Evolutionary conservation across 371 early-diverging fungal genomes (phyloP), one percentile per base, ranked within the genome.

Genomic region (Mortierella sp.): DNA sequence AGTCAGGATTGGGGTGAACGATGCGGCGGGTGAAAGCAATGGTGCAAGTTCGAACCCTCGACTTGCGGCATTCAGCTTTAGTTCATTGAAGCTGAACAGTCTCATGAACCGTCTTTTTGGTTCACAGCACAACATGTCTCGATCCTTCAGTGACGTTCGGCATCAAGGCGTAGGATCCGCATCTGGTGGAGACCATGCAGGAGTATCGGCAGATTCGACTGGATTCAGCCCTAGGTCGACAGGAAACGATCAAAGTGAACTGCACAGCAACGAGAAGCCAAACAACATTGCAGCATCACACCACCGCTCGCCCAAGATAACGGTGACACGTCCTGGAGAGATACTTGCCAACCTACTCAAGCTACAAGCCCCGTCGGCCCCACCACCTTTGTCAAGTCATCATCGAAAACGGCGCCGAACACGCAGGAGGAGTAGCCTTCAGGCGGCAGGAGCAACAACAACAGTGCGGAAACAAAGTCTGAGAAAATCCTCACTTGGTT

Each of bases 331-430:
- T 24, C 75, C 80, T 9, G 85, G 85, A 31, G 85, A 81, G 5
- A 81, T 84, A 26, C 81, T 84, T 11, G 80, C 85, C 24, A 84
- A 84, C 44, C 69, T 84, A 9, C 76, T 84, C 53, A 74, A 78
- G 40, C 46, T 84, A 14, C 85, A 84, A 21, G 81, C 78, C 16
- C 71, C 80, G 5, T 80, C 81, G 24, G 64, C 61, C 43, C 78
- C 77, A 2, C 74, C 75, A 37, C 44, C 77, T 40, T 37, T 64
- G 37, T 57, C 75, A 4, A 64, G 37, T 11, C 69, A 59, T 40
- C 82, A 53, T 54, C 72, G 72, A 44, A 69, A 50, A 5, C 78
- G 71, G 19, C 74, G 73, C 13, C 77, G 71, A 16, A 13, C 48
- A 13, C 69, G 46, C 11, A 71, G 34, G 14, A 3, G 31, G 59